Conservation (phyloP, 495 filamentous ascomycete species). For the Penicillium tannophilum region DNA sequence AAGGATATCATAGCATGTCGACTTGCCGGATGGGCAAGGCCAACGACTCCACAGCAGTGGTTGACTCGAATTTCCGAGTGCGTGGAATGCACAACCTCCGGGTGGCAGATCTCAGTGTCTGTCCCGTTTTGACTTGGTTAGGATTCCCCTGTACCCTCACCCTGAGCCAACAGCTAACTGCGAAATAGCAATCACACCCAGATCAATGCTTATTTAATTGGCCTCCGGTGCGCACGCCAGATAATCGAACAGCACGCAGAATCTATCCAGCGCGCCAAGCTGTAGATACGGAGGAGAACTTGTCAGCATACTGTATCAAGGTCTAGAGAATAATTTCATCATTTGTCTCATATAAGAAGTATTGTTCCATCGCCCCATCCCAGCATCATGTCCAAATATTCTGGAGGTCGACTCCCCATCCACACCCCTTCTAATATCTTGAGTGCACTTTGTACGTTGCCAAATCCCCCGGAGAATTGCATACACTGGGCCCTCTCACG, state of each 20-base stretch:
- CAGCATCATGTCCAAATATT: constrained; percentile 14
- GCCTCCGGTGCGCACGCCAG: constrained; percentile 1
- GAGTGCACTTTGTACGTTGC: constrained; percentile 16
- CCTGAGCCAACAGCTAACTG: not conserved
- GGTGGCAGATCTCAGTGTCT: constrained; percentile 6
- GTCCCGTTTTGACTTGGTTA: constrained; percentile 7
- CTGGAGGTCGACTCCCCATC: constrained; percentile 5
- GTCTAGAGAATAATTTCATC: not conserved
- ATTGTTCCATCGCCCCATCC: constrained; percentile 7
- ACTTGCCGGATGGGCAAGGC: constrained; percentile 7
- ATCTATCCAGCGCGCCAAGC: not conserved
- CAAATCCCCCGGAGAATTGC: constrained; percentile 13
- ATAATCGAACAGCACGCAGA: not conserved
- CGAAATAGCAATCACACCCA: constrained; percentile 8
- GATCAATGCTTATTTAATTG: constrained; percentile 9
- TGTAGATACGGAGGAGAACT: not conserved
- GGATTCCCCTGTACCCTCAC: not conserved
- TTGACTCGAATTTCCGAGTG: not conserved
- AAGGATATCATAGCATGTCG: constrained; percentile 5
- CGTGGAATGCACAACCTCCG: constrained; percentile 4
- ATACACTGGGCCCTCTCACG: constrained; percentile 9
- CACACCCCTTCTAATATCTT: constrained; percentile 7
- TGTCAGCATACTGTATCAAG: not conserved
- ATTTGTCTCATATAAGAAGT: constrained; percentile 3
- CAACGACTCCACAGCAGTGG: not conserved